Base-by-base conservation (phyloP, 169 alveolate species). In the Plasmodium billcollinsi region DNA sequence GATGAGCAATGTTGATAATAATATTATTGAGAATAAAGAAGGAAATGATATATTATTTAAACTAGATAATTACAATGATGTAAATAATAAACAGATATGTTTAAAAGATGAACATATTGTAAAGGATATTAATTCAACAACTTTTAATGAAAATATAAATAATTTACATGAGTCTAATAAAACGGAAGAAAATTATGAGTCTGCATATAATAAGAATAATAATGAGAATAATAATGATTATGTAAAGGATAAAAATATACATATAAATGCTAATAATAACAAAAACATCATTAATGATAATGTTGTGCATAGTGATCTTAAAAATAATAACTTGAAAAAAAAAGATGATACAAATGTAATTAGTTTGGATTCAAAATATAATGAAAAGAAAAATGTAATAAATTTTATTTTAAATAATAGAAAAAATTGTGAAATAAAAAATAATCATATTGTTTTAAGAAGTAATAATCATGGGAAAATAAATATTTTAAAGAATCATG, bases 331-430 rank as follows among this genome's bases (percentile, higher is more conserved):
- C 2, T 5, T 39, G 47, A 39, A 39, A 5, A 39, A 39, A 39
- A 39, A 39, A 39, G 47, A 39, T 5, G 39, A 74, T 20, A 18
- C 50, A 26, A 4, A 39, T 39, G 47, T 39, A 6, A 39, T 39
- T 39, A 39, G 47, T 39, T 5, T 39, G 47, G 47, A 39, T 39
- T 39, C 47, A 39, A 15, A 61, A 43, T 15, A 14, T 4, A 50
- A 50, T 49, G 76, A 76, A 76, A 63, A 76, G 52, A 76, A 66
- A 20, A 66, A 65, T 58, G 67, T 52, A 7, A 78, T 78, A 50
- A 78, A 78, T 78, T 78, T 66, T 65, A 78, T 78, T 65, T 15
- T 78, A 21, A 66, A 50, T 58, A 66, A 52, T 65, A 78, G 67
- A 26, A 78, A 66, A 2, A 78, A 49, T 11, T 50, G 21, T 50